These are phyloP conservation scores for Candida endomychidarum DNA, from an alignment of 805 yeast species.

Conservation along the genomic window DNA sequence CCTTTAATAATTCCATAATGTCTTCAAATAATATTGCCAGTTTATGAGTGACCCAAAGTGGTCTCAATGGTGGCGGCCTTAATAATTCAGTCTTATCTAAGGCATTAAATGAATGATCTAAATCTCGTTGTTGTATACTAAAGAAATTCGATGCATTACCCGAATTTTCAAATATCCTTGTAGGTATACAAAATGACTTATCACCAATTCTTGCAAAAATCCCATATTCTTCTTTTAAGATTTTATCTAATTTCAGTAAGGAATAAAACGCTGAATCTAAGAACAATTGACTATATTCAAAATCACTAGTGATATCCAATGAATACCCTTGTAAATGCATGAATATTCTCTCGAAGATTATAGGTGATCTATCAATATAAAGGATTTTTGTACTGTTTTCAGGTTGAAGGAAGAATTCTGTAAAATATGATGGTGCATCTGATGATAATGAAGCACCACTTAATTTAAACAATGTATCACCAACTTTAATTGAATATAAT, in stretches of 20 bases:
- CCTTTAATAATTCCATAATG: slow-evolving; percentile 55
- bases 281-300: slow-evolving; percentile 59
- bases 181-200: slow-evolving; percentile 57
- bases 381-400: slow-evolving; percentile 44
- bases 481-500: slow-evolving; percentile 71
- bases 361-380: slow-evolving; percentile 74
- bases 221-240: slow-evolving; percentile 50
- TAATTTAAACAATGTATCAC: slow-evolving; percentile 56
- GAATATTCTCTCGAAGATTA: slow-evolving; percentile 63
- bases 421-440: slow-evolving; percentile 88
- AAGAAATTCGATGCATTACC: slow-evolving; percentile 83
- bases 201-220: slow-evolving; percentile 60
- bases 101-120: slow-evolving; percentile 42
- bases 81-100: slow-evolving; percentile 45
- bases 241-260: slow-evolving; percentile 53
- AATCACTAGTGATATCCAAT: slow-evolving; percentile 57
- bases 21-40: slow-evolving; percentile 55
- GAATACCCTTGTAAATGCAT: slow-evolving; percentile 81
- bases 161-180: slow-evolving; percentile 48
- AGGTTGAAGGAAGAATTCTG: slow-evolving; percentile 56
- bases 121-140: slow-evolving; percentile 56
- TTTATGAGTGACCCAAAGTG: slow-evolving; percentile 51
- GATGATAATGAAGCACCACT: slow-evolving; percentile 85
- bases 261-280: slow-evolving; percentile 74
- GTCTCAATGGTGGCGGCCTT: slow-evolving; percentile 78